Evolutionary conservation across 768 basidiomycete genomes (phyloP).

Genomic region (Tulasnella sp.): DNA sequence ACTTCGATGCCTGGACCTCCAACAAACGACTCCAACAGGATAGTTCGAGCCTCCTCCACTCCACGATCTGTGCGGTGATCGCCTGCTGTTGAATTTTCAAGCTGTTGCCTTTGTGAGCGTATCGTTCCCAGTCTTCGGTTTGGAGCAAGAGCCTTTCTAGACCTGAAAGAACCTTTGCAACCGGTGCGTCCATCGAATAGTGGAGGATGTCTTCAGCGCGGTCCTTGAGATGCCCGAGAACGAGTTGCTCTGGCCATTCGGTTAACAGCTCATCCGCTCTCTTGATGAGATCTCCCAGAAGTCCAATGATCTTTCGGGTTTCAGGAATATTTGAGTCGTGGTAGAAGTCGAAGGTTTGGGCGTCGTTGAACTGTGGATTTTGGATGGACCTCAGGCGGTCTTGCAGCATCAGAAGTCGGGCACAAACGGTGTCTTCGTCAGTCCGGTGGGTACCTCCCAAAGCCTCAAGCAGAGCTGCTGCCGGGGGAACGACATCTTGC

Average conservation of each 20-base stretch:
- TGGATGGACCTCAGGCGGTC: slow-evolving; percentile 15
- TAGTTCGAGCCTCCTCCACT: slow-evolving; percentile 87
- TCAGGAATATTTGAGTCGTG: slow-evolving; percentile 69
- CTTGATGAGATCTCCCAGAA: slow-evolving; percentile 49
- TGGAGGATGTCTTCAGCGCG: slow-evolving; percentile 64
- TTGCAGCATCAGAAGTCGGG: slow-evolving; percentile 21
- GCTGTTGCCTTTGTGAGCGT: slow-evolving; percentile 86
- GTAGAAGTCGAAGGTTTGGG: slow-evolving; percentile 59
- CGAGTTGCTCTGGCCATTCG: slow-evolving; percentile 98
- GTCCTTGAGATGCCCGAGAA: slow-evolving; percentile 74
- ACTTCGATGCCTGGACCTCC: slow-evolving; percentile 56
- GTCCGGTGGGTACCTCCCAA: not conserved
- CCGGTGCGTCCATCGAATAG: slow-evolving; percentile 60
- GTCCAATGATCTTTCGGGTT: slow-evolving; percentile 52
- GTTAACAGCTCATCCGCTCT: slow-evolving; percentile 56
- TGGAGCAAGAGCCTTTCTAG: slow-evolving; percentile 82
- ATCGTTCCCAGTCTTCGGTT: slow-evolving; percentile 94
- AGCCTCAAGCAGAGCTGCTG: not conserved
- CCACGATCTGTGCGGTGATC: slow-evolving; percentile 69
- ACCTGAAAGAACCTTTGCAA: slow-evolving; percentile 76
- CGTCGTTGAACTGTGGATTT: slow-evolving; percentile 40
- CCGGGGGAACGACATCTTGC: not conserved
- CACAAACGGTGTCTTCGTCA: slow-evolving; percentile 22
- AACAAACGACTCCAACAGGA: slow-evolving; percentile 81
- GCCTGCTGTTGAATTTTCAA: slow-evolving; percentile 62